These are phyloP conservation scores for Tephrocybe sp. DNA, from an alignment of 768 basidiomycete genomes.

Conservation along the genomic window DNA sequence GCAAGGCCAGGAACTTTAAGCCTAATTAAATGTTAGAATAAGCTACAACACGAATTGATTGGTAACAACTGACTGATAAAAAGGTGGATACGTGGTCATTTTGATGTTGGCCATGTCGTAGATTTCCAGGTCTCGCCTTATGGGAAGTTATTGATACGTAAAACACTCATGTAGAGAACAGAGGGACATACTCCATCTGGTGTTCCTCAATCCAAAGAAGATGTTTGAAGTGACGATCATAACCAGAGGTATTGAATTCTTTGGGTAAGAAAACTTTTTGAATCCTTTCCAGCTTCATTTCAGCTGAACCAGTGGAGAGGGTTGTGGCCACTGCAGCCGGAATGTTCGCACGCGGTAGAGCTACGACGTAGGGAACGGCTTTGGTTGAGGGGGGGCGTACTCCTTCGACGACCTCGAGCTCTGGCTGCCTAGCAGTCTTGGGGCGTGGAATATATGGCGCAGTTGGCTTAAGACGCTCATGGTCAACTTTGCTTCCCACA, in stretches of 20 bases:
- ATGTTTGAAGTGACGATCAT: slow-evolving; percentile 45
- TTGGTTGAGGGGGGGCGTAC: slow-evolving; percentile 38
- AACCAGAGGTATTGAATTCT: slow-evolving; percentile 33
- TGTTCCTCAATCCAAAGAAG: slow-evolving; percentile 45
- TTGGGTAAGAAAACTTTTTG: slow-evolving; percentile 38
- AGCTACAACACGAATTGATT: neutral
- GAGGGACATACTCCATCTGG: slow-evolving; percentile 24
- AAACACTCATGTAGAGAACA: neutral
- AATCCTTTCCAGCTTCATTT: slow-evolving; percentile 31
- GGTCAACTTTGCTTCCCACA: slow-evolving; percentile 44
- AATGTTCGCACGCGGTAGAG: slow-evolving; percentile 38
- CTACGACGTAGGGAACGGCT: slow-evolving; percentile 39
- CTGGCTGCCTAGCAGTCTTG: slow-evolving; percentile 26
- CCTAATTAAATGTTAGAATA: slow-evolving; percentile 19
- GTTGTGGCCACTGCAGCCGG: slow-evolving; percentile 31
- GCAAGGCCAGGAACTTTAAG: slow-evolving; percentile 49
- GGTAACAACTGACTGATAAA: slow-evolving; percentile 34
- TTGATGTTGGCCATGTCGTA: slow-evolving; percentile 35
- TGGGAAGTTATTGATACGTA: neutral
- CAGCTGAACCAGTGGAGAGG: slow-evolving; percentile 26
- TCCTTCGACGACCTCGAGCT: slow-evolving; percentile 38
- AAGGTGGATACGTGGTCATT: slow-evolving; percentile 26
- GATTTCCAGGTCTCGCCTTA: slow-evolving; percentile 37
- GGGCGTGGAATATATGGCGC: slow-evolving; percentile 43
- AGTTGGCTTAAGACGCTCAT: slow-evolving; percentile 42